Base-by-base conservation (phyloP, 768 basidiomycete genomes). In the Coprinopsis sp. region DNA sequence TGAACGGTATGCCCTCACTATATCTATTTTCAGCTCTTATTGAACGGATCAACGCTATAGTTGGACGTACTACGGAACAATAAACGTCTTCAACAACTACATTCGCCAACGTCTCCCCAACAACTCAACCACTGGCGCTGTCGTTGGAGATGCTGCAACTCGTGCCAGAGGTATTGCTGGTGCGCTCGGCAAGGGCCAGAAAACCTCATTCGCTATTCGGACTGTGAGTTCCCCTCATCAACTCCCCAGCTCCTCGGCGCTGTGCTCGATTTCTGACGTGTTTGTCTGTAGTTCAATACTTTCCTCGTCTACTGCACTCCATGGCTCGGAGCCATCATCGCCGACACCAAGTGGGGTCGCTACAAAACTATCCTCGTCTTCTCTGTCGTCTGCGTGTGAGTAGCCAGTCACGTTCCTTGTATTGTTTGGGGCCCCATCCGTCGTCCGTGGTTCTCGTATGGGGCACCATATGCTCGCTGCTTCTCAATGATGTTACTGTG, bases 321-420 rank as follows among this genome's bases (percentile, higher is more conserved):
- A 3, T 71, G 67, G 45, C 29, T 78, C 41, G 78, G 79, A 42
- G 78, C 73, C 8, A 76, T 76, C 51, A 49, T 81, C 36, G 78
- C 79, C 16, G 78, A 81, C 54, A 72, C 75, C 4, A 53, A 67
- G 50, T 73, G 70, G 67, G 80, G 80, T 18, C 70, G 79, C 4
- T 82, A 73, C 66, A 77, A 75, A 54, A 80, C 79, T 14, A 78
- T 82, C 57, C 62, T 72, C 59, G 59, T 75, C 18, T 76, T 78
- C 59, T 71, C 77, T 44, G 34, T 65, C 14, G 66, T 81, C 44
- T 73, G 70, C 49, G 56, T 79, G 63, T 67, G 39, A 37, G 44
- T 42, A 10, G 3, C 19, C 14, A 25, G 14, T 33, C 16, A 23
- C n/a, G 22, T 6, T 28, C 33, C 23, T 23, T 43, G 13, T n/a